Base-by-base conservation (phyloP, 2,329 filamentous ascomycete species). In the Colletotrichum musicola region DNA sequence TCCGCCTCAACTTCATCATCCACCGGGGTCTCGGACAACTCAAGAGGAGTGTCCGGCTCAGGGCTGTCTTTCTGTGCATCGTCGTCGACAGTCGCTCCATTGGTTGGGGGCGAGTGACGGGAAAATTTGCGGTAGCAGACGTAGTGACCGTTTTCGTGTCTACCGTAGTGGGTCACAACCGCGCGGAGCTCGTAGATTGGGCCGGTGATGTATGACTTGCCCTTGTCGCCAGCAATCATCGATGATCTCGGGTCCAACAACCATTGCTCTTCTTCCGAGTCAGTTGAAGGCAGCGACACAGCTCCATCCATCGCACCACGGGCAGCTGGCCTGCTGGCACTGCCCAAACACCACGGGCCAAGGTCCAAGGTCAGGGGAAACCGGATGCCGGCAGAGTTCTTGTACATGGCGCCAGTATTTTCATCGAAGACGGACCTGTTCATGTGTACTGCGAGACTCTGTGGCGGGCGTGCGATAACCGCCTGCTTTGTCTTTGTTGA, bases 81-180 rank as follows among this genome's bases (percentile, higher is more conserved):
- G 2, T 79, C 71, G 1, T 75, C 74, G 6, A 13, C 46, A 49
- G 72, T 71, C n/a, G 71, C 76, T n/a, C 25, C 3, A 70, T 50
- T 7, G 64, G 65, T 18, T 62, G 68, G 35, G 46, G 73, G 42
- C 59, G 65, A 73, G 38, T 71, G 67, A 10, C 76, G 75, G 16
- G 88, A 85, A 74, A 93, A 91, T 74, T 92, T 93, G 59, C 93
- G 88, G 78, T 96, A 97, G 77, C 94, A 97, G 46, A 98, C 90
- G 74, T 99, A 98, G 80, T 99, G 96, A 0, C 96, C 96, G 74
- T 97, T 97, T 71, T 98, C 94, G 77, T 98, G 96, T 38, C 92
- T 87, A 4, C 96, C 96, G 70, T 92, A 93, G 77, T 98, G 96
- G 1, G 94, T 96, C 10, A 98, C 88, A 0, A 95, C 92, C 35